Evolutionary conservation across 2,329 filamentous ascomycete genomes (phyloP), one percentile per base, ranked within the genome.

Genomic region (Xylariomycetidae sp.): DNA sequence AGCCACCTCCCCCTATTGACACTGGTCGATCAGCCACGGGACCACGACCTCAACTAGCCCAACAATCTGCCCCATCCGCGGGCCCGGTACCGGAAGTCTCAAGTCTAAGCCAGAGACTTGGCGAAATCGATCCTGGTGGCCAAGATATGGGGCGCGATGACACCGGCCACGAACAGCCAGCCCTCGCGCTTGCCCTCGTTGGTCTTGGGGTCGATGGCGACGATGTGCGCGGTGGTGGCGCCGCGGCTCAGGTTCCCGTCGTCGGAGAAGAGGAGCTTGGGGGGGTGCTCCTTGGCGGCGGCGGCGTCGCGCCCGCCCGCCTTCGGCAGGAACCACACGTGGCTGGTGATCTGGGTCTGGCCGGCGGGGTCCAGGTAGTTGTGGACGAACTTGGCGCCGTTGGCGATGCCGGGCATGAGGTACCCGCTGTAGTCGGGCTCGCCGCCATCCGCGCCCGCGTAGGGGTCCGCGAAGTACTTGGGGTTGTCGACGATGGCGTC

Each of bases 141-240:
- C 39, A 76, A 48, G 20, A 70, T 56, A 36, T 53, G 64, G 19
- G 59, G 56, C 3, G 72, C 67, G 38, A 70, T 39, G 35, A 76
- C 74, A 0, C 76, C 75, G 0, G 74, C 74, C 2, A 70, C 65
- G 50, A 74, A 79, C 12, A 80, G 48, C 72, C 72, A 76, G 0
- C 65, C 76, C 38, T 64, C 63, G 13, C 67, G 63, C 44, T 63
- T 59, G 0, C 42, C 55, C 29, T 67, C 55, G 29, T 67, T 64
- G 10, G 57, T 44, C 10, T 49, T 47, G 0, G 72, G 71, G 24
- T 75, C 64, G 32, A 74, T 66, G 0, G 66, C 64, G 2, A 80
- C 61, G 26, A 80, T 37, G 0, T 77, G 64, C 0, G 71, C 70
- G 0, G 64, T 58, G 35, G 70, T 77, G 0, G 64, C 65, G 5